These are phyloP conservation scores for Hypomontagnella submonticulosa DNA, from an alignment of 495 filamentous ascomycete genomes.

Conservation along the genomic window DNA sequence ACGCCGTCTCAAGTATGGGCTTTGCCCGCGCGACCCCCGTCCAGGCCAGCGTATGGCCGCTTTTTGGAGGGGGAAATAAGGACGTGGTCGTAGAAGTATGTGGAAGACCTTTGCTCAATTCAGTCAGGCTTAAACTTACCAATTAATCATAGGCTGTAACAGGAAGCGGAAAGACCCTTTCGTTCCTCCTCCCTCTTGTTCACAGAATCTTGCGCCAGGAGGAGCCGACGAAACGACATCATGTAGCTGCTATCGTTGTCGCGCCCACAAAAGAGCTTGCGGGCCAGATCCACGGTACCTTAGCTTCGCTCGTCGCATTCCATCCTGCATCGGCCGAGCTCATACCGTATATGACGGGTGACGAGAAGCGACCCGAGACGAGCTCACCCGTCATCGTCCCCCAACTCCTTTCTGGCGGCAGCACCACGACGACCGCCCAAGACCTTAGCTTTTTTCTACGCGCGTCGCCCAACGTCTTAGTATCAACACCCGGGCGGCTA, in stretches of 20 bases:
- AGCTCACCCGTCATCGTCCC: constrained; percentile 72
- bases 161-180: constrained; percentile 92
- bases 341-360: constrained; percentile 59
- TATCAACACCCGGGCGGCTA: constrained; percentile 89
- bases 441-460: constrained; percentile 85
- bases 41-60: constrained; percentile 84
- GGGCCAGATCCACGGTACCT: constrained; percentile 86
- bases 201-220: constrained; percentile 79
- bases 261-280: constrained; percentile 95
- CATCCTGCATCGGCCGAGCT: constrained; percentile 78
- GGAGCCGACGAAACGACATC: constrained; percentile 84
- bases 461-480: constrained; percentile 82
- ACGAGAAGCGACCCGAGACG: constrained; percentile 65
- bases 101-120: not conserved
- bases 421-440: constrained; percentile 77
- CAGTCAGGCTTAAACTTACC: not conserved
- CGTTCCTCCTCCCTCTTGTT: constrained; percentile 88
- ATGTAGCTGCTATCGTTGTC: constrained; percentile 89
- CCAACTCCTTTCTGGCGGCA: constrained; percentile 88
- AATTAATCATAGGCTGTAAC: constrained; percentile 75
- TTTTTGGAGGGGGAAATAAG: constrained; percentile 87
- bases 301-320: constrained; percentile 79
- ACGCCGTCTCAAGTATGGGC: constrained; percentile 84
- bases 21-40: constrained; percentile 92
- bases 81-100: constrained; percentile 90